These are phyloP conservation scores for Corynespora cassiicola DNA, from an alignment of 2,329 filamentous ascomycete genomes.

Conservation along the genomic window DNA sequence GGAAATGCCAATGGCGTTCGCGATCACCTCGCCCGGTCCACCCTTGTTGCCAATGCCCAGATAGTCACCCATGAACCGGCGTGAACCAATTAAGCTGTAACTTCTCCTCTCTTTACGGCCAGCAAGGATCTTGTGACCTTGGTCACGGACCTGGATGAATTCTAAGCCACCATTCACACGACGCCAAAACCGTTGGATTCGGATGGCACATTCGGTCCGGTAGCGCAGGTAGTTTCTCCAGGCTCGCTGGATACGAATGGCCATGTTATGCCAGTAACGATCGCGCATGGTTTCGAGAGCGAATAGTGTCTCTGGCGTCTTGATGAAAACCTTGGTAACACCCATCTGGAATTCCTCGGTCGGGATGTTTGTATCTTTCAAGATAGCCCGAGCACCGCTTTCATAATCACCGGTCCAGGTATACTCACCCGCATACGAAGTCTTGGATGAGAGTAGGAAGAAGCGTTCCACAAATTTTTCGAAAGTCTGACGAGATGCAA, in stretches of 20 bases:
- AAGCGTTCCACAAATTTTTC: conserved; percentile 99
- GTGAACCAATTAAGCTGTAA: conserved; percentile 88
- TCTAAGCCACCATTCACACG: conserved; percentile 91
- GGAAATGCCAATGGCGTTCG: conserved; percentile 73
- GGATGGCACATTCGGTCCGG: conserved; percentile 86
- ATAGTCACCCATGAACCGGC: conserved; percentile 94
- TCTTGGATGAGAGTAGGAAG: conserved; percentile 91
- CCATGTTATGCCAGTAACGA: conserved; percentile 99
- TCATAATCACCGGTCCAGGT: conserved; percentile 91
- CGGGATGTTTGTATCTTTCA: conserved; percentile 96
- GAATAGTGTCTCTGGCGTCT: conserved; percentile 95
- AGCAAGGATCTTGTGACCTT: conserved; percentile 81
- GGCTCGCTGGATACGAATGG: conserved; percentile 93
- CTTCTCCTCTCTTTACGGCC: conserved; percentile 89
- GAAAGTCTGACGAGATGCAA: conserved; percentile 95
- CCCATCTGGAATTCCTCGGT: conserved; percentile 97
- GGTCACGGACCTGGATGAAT: conserved; percentile 84
- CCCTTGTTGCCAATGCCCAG: conserved; percentile 82
- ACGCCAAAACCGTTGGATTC: conserved; percentile 95
- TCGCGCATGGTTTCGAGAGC: conserved; percentile 98
- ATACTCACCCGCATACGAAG: conserved; percentile 95
- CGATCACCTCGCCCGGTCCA: conserved; percentile 82
- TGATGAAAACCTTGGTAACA: conserved; percentile 96
- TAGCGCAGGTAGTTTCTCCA: conserved; percentile 97
- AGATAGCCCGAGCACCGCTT: conserved; percentile 86